These are phyloP conservation scores for Tubosaeta sp. DNA, from an alignment of 768 basidiomycete genomes.

Conservation along the genomic window DNA sequence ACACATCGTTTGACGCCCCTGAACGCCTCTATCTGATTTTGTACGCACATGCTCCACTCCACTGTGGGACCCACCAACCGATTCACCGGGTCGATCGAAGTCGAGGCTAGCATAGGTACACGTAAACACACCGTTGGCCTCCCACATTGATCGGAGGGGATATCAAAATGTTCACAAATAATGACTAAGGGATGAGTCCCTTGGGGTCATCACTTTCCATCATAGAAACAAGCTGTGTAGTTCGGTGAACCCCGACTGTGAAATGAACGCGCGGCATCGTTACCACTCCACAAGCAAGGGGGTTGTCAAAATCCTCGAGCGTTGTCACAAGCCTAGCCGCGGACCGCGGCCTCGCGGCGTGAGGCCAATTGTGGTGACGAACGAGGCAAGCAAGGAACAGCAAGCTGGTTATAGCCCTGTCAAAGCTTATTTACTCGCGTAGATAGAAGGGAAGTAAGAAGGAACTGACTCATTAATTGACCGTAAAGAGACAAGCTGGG, in stretches of 20 bases:
- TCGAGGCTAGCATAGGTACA: background rate
- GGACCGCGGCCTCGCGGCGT: conserved; percentile 22
- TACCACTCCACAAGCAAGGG: conserved; percentile 1
- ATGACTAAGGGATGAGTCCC: background rate
- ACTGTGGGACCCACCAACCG: conserved; percentile 5
- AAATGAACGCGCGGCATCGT: background rate
- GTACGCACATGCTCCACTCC: conserved; percentile 10
- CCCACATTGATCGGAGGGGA: conserved; percentile 6
- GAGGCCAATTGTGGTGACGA: conserved; percentile 1
- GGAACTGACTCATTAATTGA: conserved; percentile 2
- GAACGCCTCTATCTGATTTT: background rate
- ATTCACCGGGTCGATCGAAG: background rate
- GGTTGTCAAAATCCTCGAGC: background rate
- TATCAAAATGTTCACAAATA: background rate
- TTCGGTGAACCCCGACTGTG: background rate
- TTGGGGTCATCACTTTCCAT: background rate
- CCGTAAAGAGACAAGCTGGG: background rate
- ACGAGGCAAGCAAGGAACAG: conserved; percentile 8
- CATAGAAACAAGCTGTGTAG: background rate
- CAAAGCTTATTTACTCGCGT: conserved; percentile 14
- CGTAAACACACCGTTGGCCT: conserved; percentile 6
- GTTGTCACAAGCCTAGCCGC: conserved; percentile 1
- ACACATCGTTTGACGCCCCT: conserved; percentile 2
- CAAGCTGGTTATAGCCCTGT: conserved; percentile 2
- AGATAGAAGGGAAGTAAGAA: background rate